Percentiles rank a stretch among this genome's conserved stretches.
phyloP scores from a whole-genome alignment of 179 eudicot genomes.

The Sideroxylon spinosum region DNA sequence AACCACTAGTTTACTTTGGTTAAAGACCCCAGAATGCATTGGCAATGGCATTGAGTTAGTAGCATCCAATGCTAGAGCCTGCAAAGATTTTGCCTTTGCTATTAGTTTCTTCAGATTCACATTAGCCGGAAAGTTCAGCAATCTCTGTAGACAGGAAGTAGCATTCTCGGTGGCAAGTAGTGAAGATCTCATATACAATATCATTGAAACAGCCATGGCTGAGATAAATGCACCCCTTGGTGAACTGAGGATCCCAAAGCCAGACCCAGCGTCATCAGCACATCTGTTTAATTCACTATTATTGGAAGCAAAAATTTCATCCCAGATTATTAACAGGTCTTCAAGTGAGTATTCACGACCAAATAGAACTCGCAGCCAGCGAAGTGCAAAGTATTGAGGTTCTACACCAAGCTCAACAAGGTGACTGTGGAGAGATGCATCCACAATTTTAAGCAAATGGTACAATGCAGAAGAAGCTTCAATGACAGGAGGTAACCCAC shows the following conservation, averaged over 20 bases:
- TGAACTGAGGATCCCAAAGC: constrained; percentile 53
- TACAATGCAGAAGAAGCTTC: constrained; percentile 90
- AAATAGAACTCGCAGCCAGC: constrained; percentile 89
- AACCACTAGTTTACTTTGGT: constrained; percentile 29
- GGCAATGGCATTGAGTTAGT: constrained; percentile 41
- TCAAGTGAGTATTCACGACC: constrained; percentile 90
- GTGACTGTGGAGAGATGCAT: constrained; percentile 78
- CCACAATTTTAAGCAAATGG: constrained; percentile 78
- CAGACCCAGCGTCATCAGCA: constrained; percentile 39
- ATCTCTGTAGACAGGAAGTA: constrained; percentile 85
- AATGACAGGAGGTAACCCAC: constrained; percentile 70
- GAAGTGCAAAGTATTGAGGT: constrained; percentile 94
- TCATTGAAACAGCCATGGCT: constrained; percentile 89
- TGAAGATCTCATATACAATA: constrained; percentile 74
- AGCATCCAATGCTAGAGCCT: constrained; percentile 59
- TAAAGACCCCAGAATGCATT: constrained; percentile 28
- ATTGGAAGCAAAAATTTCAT: constrained; percentile 75
- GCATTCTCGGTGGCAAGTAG: constrained; percentile 89
- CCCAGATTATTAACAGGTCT: constrained; percentile 75
- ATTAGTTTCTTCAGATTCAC: constrained; percentile 55
- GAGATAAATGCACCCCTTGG: constrained; percentile 84
- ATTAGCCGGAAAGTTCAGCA: constrained; percentile 74
- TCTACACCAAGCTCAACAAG: constrained; percentile 90
- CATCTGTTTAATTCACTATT: constrained; percentile 34
- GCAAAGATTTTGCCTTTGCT: constrained; percentile 72